Conservation (phyloP, 106 monocot species). For the Dendrobium huoshanense region DNA sequence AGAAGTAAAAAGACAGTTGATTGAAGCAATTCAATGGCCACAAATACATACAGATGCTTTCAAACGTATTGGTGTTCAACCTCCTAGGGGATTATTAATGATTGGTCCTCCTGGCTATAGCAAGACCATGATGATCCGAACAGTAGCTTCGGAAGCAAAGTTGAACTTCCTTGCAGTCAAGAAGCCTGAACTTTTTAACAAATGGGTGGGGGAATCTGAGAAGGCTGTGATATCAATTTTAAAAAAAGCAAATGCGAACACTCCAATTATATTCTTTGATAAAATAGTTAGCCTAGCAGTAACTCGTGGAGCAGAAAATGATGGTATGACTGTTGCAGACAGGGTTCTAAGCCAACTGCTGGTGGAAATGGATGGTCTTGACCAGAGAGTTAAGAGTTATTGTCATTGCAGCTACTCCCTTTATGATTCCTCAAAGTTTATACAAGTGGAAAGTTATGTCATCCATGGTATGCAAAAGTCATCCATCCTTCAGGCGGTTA, state of each 20-base stretch:
- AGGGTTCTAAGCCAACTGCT: constrained; percentile 87
- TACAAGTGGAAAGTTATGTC: too few relatives aligned
- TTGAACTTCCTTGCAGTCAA: constrained; percentile 94
- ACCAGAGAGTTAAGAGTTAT: too few relatives aligned
- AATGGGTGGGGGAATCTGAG: constrained; percentile 99
- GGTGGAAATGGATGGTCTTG: constrained; percentile 84
- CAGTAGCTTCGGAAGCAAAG: constrained; percentile 96
- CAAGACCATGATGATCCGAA: constrained; percentile 91
- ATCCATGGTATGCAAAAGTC: too few relatives aligned
- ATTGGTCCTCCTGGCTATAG: constrained; percentile 98
- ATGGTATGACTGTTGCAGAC: constrained; percentile 78
- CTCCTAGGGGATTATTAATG: constrained; percentile 68
- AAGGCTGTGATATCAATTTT: constrained; percentile 87
- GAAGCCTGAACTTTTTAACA: constrained; percentile 90
- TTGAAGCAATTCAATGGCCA: constrained; percentile 81
- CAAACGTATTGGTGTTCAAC: constrained; percentile 56
- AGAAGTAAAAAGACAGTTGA: constrained; percentile 68
- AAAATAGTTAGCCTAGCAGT: constrained; percentile 93
- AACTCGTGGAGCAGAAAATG: constrained; percentile 73
- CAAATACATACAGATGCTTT: constrained; percentile 69
- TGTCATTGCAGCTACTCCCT: too few relatives aligned
- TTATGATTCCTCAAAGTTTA: too few relatives aligned
- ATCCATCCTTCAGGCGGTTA: too few relatives aligned
- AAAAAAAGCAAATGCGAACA: constrained; percentile 81
- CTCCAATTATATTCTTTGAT: constrained; percentile 99